A percentile compares a stretch with the other conserved stretches of the same genome.
phyloP scores from a whole-genome alignment of 345 rosid species.

The Moringa oleifera region DNA sequence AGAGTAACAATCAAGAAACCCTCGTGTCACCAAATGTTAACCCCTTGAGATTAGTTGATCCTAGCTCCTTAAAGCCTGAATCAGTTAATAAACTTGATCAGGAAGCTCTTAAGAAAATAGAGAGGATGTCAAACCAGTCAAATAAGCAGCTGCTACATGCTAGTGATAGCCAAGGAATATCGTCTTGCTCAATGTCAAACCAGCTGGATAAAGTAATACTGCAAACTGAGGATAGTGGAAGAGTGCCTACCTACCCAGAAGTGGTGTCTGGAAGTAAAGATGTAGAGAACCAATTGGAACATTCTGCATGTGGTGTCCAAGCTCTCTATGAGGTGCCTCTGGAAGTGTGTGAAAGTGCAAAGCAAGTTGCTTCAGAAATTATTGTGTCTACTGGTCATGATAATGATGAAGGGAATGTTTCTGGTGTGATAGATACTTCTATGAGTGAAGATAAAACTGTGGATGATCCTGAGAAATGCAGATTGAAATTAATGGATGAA shows the following conservation, averaged over 20 bases:
- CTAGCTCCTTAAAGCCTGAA: conserved; percentile 46
- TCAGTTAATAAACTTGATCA: conserved; percentile 27
- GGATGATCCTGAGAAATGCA: conserved; percentile 20
- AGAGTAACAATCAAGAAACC: conserved; percentile 22
- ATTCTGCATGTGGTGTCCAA: conserved; percentile 12
- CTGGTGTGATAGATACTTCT: conserved; percentile 24
- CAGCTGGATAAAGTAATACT: conserved; percentile 18
- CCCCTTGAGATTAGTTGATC: conserved; percentile 22
- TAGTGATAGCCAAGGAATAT: conserved; percentile 10
- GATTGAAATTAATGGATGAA: conserved; percentile 19
- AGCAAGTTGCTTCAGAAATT: conserved; percentile 20
- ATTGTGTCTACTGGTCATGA: conserved; percentile 19
- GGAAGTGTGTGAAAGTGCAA: conserved; percentile 23
- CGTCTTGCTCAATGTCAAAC: conserved; percentile 20
- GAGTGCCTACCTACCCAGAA: conserved; percentile 20
- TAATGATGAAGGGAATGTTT: conserved; percentile 20
- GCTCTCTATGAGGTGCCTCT: conserved; percentile 12
- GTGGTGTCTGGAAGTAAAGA: conserved; percentile 18
- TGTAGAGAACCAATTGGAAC: conserved; percentile 13
- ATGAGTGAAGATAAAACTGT: conserved; percentile 21
- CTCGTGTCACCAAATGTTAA: conserved; percentile 17
- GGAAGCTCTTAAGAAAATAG: conserved; percentile 22
- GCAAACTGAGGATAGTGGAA: conserved; percentile 9
- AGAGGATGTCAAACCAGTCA: conserved; percentile 22
- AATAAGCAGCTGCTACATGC: conserved; percentile 16